Evolutionary conservation across 306 rosid species (phyloP), one percentile per base, ranked within the genome.

Genomic region (Alnus glutinosa): DNA sequence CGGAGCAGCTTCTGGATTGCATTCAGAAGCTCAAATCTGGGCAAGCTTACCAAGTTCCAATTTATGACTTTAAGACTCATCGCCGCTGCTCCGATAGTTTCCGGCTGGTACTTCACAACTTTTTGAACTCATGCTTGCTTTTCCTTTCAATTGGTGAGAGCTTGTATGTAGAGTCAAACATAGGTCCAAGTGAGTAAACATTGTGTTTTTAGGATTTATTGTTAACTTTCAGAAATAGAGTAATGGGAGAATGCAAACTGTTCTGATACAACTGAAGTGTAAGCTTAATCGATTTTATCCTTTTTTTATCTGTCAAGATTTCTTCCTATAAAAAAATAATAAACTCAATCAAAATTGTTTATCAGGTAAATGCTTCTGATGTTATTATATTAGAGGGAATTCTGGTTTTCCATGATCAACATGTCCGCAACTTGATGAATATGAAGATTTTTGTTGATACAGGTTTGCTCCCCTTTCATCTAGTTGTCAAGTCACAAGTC

Each of bases 401-500:
- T 91, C 91, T 95, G 68, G 98, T 95, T 69, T 95, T 95, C 90
- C 98, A 95, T 63, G 98, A 95, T 58, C 98, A 89, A 76, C 90
- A 85, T 55, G 95, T 95, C 28, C 97, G 98, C 36, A 90, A 89
- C 84, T 86, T 95, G 77, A 95, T 95, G 98, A 91, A 91, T 86
- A 95, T 92, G 93, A 95, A 95, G 90, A 95, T 95, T 79, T 95
- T 95, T 89, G 99, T 92, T 57, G 99, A 95, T 76, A 83, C 98
- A 89, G 99, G 99, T 95, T 77, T 80, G 75, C 52, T 30, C 75
- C 13, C 19, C 66, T 76, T 81, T 54, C 55, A 44, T 82, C 63
- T 46, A 59, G 16, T 49, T 78, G 46, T 64, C 23, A 16, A 64
- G 47, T 64, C 13, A 7, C 13, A 7, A 37, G 48, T 64, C 23